Base-by-base conservation (phyloP, 139 green algal genomes). In the Axilococcus clingmanii region DNA sequence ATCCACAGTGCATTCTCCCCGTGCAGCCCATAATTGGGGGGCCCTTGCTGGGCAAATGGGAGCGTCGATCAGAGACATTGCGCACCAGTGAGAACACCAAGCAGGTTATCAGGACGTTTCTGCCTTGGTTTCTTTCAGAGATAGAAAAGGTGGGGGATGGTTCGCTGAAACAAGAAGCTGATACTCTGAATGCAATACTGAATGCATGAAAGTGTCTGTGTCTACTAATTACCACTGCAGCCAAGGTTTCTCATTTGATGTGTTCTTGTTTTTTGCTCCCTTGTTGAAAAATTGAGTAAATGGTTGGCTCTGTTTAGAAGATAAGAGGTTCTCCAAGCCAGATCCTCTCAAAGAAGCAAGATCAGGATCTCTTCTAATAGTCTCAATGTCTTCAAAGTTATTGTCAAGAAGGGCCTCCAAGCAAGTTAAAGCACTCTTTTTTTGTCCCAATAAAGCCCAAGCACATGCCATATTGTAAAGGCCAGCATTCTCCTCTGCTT, bases 391-490 rank as follows among this genome's bases (percentile, higher is more conserved):
- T 15, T 61, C 40, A 50, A 76, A 66, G 8, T 64, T 60, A 41
- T 61, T 72, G 14, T 79, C 74, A 32, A 83, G 40, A 40, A 72
- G 52, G 1, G 78, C 69, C n/a, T 84, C 72, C 38, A 86, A 40
- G 61, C 76, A 82, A 0, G 80, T 83, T 15, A 84, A 55, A 7
- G 64, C 66, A 0, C 50, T 40, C 12, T 53, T 53, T 31, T 28
- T 50, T 59, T 80, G 54, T 2, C 69, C 69, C 52, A 83, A 35
- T 51, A 69, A 48, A 4, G 58, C 65, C 37, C 80, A 88, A 20
- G 55, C 68, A 57, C 72, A 77, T n/a, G 72, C 72, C 72, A 81
- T 76, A 68, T 83, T 83, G 66, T 81, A 87, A 46, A 88, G 67
- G 0, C 72, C 74, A 0, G 67, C 69, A 19, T 77, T 55, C 64